phyloP scores from a whole-genome alignment of 768 basidiomycete genomes.

The Termitomyces sp. region DNA sequence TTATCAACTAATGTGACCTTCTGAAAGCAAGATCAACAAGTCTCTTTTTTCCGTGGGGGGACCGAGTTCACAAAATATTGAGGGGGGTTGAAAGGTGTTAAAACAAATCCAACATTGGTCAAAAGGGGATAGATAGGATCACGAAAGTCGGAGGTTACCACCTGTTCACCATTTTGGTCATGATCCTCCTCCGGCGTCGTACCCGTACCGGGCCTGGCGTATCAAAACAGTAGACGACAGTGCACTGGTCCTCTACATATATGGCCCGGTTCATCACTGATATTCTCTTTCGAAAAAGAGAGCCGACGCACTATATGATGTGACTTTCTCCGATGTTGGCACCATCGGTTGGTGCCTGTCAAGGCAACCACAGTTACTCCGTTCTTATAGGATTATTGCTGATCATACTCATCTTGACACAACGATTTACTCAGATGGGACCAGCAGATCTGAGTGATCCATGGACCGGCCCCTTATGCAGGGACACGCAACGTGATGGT shows the following conservation, averaged over 20 bases:
- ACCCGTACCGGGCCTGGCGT: background rate
- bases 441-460: slow-evolving; percentile 5
- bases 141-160: slow-evolving; percentile 18
- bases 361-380: slow-evolving; percentile 33
- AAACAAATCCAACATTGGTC: background rate
- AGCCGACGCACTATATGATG: background rate
- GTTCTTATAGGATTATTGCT: slow-evolving; percentile 31
- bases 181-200: background rate
- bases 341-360: slow-evolving; percentile 24
- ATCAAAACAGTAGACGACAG: background rate
- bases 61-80: background rate
- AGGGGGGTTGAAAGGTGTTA: background rate
- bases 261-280: background rate
- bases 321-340: background rate
- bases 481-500: slow-evolving; percentile 9
- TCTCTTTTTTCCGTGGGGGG: slow-evolving; percentile 12
- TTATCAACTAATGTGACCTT: slow-evolving; percentile 11
- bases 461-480: slow-evolving; percentile 1
- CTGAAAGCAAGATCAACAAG: slow-evolving; percentile 10
- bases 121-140: slow-evolving; percentile 11
- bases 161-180: background rate
- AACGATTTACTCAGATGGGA: slow-evolving; percentile 5
- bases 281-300: background rate
- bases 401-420: slow-evolving; percentile 11
- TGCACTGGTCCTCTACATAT: background rate